Percentiles rank a stretch among this genome's conserved stretches.
Conservation (phyloP, 148 eudicot genomes). For the Camellia japonica region DNA sequence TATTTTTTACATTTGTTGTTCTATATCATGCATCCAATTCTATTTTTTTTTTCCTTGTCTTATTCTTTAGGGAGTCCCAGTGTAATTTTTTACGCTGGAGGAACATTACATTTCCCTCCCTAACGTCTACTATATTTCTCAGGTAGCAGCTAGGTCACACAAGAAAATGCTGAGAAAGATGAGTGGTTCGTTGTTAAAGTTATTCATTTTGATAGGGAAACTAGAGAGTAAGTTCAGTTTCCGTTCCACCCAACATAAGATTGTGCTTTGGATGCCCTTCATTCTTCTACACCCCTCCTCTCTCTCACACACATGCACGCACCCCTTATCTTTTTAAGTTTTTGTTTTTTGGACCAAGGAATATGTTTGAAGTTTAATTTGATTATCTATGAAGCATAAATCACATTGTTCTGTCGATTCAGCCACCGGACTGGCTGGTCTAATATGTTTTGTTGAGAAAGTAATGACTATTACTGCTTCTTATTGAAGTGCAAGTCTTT, state of each 20-base stretch:
- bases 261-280: neutral
- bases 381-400: neutral
- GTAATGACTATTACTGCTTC: too few species aligned
- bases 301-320: neutral
- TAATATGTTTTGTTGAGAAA: too few species aligned
- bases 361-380: neutral
- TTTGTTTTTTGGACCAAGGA: neutral
- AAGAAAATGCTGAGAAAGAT: conserved; percentile 80
- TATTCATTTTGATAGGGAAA: conserved; percentile 73
- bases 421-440: neutral
- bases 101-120: neutral
- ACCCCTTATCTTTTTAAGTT: neutral
- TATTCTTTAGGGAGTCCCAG: neutral
- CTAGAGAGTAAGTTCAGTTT: conserved; percentile 62
- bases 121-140: conserved; percentile 20
- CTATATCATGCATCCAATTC: neutral
- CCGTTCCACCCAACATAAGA: neutral
- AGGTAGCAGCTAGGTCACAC: conserved; percentile 90
- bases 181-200: conserved; percentile 94
- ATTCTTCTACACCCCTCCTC: too few species aligned
- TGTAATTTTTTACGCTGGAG: neutral
- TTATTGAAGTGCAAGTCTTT: neutral
- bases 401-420: neutral
- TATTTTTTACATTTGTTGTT: neutral
- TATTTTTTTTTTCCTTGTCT: neutral